phyloP scores from a whole-genome alignment of 192 early-diverging fungal species.

The Lobulomyces angularis region DNA sequence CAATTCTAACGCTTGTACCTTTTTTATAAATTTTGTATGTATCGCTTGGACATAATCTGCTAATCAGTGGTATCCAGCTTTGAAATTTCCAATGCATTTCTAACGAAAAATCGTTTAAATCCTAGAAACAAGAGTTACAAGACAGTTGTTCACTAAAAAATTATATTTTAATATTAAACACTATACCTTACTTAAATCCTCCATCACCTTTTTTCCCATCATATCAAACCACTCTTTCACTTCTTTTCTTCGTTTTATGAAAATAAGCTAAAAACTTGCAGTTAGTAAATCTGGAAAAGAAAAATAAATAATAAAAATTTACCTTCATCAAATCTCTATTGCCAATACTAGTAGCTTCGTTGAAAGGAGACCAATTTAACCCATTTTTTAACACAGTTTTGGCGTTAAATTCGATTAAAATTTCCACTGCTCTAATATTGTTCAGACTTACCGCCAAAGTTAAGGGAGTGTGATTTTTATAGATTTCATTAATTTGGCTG shows the following conservation, averaged over 20 bases:
- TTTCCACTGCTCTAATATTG: conserved; percentile 13
- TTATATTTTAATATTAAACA: not conserved
- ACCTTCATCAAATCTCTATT: conserved; percentile 23
- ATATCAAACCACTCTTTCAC: conserved; percentile 16
- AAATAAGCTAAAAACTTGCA: conserved; percentile 4
- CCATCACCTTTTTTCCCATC: conserved; percentile 17
- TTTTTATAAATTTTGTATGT: conserved; percentile 10
- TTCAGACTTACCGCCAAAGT: conserved; percentile 31
- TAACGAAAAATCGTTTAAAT: conserved; percentile 27
- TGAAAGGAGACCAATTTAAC: conserved; percentile 34
- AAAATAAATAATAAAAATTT: not conserved
- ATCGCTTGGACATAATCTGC: conserved; percentile 28
- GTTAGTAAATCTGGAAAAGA: not conserved
- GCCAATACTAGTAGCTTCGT: conserved; percentile 35
- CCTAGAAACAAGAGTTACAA: conserved; percentile 4
- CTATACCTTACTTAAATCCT: conserved; percentile 11
- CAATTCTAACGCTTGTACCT: conserved; percentile 28
- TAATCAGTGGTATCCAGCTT: conserved; percentile 27
- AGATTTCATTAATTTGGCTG: conserved; percentile 10
- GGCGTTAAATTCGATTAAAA: conserved; percentile 22
- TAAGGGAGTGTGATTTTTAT: conserved; percentile 32
- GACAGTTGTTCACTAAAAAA: not conserved
- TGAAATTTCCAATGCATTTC: conserved; percentile 35
- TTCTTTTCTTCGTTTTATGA: conserved; percentile 12
- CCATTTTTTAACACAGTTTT: conserved; percentile 20